These are phyloP conservation scores for Knoxdaviesia capensis DNA, from an alignment of 2,329 filamentous ascomycete genomes.

Conservation along the genomic window DNA sequence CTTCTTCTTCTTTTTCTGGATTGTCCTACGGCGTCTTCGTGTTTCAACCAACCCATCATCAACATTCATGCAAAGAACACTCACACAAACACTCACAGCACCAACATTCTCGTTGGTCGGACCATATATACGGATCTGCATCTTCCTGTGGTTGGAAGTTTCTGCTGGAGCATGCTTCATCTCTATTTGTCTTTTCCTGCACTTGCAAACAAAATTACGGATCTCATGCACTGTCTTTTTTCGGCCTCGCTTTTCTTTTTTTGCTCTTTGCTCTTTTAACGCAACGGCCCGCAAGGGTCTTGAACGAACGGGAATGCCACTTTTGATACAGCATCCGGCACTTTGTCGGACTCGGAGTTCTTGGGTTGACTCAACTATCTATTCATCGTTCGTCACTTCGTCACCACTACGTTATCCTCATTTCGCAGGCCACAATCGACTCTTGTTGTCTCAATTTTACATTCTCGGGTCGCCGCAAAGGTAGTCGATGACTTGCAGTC, in stretches of 20 bases:
- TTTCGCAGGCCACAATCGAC: too few species aligned
- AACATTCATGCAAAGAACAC: not conserved
- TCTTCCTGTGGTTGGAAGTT: not conserved
- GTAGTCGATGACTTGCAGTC: too few species aligned
- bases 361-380: not conserved
- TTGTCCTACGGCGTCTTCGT: too few species aligned
- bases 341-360: too few species aligned
- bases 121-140: too few species aligned
- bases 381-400: not conserved
- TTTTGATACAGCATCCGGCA: too few species aligned
- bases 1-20: too few species aligned
- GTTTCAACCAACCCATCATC: not conserved
- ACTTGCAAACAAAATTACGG: not conserved
- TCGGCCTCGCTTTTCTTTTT: slow-evolving; percentile 2
- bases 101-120: not conserved
- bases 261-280: not conserved
- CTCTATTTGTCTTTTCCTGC: not conserved
- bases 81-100: not conserved
- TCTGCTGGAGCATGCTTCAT: not conserved
- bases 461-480: too few species aligned
- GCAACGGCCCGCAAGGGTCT: too few species aligned
- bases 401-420: too few species aligned
- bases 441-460: too few species aligned
- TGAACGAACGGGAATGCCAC: too few species aligned
- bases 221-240: not conserved